Conservation (phyloP, 2,329 filamentous ascomycete genomes). For the Diplodia sapinea region DNA sequence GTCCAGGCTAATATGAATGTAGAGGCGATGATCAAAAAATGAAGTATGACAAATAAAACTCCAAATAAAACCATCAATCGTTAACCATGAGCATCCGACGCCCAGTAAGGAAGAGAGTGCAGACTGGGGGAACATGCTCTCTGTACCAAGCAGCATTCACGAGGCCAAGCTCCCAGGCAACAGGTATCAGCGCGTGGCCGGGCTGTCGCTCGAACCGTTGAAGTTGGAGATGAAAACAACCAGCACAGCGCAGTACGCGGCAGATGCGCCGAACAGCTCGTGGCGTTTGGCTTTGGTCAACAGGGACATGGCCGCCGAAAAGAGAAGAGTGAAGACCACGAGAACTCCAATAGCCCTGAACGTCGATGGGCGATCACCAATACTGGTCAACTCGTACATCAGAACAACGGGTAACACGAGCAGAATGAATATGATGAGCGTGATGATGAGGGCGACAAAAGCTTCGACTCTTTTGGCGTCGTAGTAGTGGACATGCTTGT, state of each 20-base stretch:
- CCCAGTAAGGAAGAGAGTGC: neutral
- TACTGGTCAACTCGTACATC: slow-evolving; percentile 48
- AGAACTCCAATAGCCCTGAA: slow-evolving; percentile 51
- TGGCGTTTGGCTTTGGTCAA: slow-evolving; percentile 47
- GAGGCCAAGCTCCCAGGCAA: neutral
- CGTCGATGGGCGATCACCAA: slow-evolving; percentile 40
- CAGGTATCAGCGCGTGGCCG: neutral
- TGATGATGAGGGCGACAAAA: slow-evolving; percentile 51
- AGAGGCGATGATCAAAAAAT: neutral
- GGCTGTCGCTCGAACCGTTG: neutral
- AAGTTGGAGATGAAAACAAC: slow-evolving; percentile 51
- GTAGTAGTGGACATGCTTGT: slow-evolving; percentile 46
- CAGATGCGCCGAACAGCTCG: slow-evolving; percentile 47
- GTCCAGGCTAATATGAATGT: neutral
- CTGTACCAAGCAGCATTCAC: neutral
- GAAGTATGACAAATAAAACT: neutral
- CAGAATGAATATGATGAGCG: slow-evolving; percentile 52
- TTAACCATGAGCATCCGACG: neutral
- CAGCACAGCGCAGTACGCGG: slow-evolving; percentile 49
- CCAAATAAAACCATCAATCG: neutral
- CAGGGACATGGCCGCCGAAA: slow-evolving; percentile 44
- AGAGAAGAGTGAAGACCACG: slow-evolving; percentile 49
- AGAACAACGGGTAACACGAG: slow-evolving; percentile 50
- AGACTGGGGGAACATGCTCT: neutral
- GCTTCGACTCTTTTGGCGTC: slow-evolving; percentile 47